Base-by-base conservation (phyloP, 352 stramenopile species). In the Globisporangium abappressorium region DNA sequence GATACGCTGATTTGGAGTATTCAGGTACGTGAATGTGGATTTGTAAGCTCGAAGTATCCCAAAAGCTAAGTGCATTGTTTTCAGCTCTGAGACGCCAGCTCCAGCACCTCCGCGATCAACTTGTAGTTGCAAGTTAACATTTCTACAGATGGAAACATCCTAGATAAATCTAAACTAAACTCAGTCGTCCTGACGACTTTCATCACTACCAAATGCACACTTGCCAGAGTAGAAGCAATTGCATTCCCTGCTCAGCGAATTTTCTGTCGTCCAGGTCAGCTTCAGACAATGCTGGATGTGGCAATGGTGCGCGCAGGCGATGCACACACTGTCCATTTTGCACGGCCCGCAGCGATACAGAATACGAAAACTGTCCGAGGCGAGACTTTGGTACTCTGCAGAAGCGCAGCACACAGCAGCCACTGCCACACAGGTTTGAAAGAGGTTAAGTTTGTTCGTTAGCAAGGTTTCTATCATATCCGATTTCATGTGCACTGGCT, bases 291-390 rank as follows among this genome's bases (percentile, higher is more conserved):
- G 83, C 18, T 86, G 70, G 6, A 81, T 64, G 57, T 93, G 83
- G 49, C 84, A 94, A 33, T 71, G 73, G 58, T 90, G 78, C 3
- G 82, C 86, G 49, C 86, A 94, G 36, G 80, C 86, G 57, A 94
- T 78, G 67, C 86, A 93, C 24, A 93, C 55, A 5, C 70, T 74
- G 20, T 75, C 67, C 2, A 90, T 53, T 20, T 81, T 74, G 55
- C 83, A 93, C 20, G 77, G 71, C 8, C 79, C 79, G 36, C 84
- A 93, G 15, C 71, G 73, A 55, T 87, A 94, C 3, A 90, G 55
- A 28, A 93, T 88, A 8, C 83, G 79, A 56, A 93, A 90, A 58
- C 77, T 88, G 66, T 91, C 84, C n/a, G 86, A 94, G 28, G 76
- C 87, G 2, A 94, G 57, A 33, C 70, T 82, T 62, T 90, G 76